Evolutionary conservation across 768 basidiomycete species (phyloP).

Genomic region (Kwoniella heveanensis): DNA sequence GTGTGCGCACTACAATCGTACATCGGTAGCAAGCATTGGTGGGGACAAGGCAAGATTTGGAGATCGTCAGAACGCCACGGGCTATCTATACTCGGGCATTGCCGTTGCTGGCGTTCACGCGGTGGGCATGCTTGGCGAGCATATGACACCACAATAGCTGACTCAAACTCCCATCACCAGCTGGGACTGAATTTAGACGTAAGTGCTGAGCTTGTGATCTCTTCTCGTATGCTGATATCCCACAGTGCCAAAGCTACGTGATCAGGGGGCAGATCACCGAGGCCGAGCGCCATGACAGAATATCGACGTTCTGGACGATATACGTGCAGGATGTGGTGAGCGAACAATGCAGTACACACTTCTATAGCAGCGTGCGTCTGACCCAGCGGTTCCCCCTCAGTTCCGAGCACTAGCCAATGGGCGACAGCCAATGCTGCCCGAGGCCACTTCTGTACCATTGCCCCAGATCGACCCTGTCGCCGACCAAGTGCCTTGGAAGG

Average conservation of each 20-base stretch:
- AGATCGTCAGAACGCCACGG: conserved; percentile 20
- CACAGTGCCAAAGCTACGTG: conserved; percentile 24
- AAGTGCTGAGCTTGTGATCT: conserved; percentile 4
- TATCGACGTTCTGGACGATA: conserved; percentile 28
- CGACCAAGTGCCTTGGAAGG: conserved; percentile 8
- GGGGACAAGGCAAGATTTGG: conserved; percentile 1
- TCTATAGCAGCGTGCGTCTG: neutral
- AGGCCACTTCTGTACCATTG: conserved; percentile 3
- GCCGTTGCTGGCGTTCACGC: conserved; percentile 30
- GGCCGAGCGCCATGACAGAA: conserved; percentile 21
- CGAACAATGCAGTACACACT: neutral
- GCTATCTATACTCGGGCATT: conserved; percentile 29
- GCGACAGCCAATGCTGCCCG: conserved; percentile 21
- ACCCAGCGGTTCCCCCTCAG: neutral
- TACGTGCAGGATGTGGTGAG: conserved; percentile 23
- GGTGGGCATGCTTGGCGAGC: conserved; percentile 14
- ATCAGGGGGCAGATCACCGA: conserved; percentile 19
- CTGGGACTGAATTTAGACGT: conserved; percentile 28
- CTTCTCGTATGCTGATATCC: neutral
- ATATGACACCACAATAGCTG: too few relatives aligned
- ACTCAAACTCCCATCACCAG: too few relatives aligned
- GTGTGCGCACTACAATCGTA: conserved; percentile 19
- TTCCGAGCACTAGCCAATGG: conserved; percentile 30
- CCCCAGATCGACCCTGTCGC: conserved; percentile 16
- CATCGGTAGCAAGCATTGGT: neutral